These are phyloP conservation scores for Rhodotorula sphaerocarpa DNA, from an alignment of 768 basidiomycete species.

Conservation along the genomic window DNA sequence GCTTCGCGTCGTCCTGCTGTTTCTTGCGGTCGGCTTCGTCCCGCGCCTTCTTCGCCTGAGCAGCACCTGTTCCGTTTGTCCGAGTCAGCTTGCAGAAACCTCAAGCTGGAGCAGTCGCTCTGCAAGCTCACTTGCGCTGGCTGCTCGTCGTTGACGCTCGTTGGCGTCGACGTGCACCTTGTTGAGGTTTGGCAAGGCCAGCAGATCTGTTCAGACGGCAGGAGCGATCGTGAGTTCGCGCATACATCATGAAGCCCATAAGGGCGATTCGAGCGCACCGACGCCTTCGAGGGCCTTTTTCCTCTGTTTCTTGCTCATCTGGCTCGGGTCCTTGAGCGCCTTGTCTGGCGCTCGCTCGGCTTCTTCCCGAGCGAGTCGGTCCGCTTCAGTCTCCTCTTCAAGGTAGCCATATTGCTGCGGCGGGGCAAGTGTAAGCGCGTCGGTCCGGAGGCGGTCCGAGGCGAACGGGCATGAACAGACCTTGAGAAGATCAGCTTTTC, in stretches of 20 bases:
- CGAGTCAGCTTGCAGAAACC: no score
- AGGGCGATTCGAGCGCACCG: constrained; percentile 4
- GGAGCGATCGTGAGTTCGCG: background rate
- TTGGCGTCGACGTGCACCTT: constrained; percentile 13
- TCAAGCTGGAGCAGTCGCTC: no score
- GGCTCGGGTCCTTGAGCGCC: constrained; percentile 8
- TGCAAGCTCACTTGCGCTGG: background rate
- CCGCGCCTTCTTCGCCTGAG: constrained; percentile 24
- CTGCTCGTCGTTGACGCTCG: constrained; percentile 6
- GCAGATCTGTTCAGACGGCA: constrained; percentile 12
- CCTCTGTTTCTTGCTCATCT: constrained; percentile 27
- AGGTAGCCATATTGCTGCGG: constrained; percentile 25
- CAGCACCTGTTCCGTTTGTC: background rate
- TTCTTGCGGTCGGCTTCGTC: constrained; percentile 31
- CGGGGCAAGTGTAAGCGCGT: no score
- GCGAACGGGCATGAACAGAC: background rate
- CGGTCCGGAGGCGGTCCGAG: no score
- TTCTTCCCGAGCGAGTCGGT: background rate
- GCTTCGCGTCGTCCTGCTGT: constrained; percentile 32
- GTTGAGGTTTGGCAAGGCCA: constrained; percentile 30
- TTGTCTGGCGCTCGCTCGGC: constrained; percentile 4
- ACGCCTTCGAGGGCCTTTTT: constrained; percentile 34
- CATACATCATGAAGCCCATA: no score
- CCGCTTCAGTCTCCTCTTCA: constrained; percentile 19
- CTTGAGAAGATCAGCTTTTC: constrained; percentile 19